Evolutionary conservation across 352 stramenopile genomes (phyloP).

Genomic region (Pythium aquatile): DNA sequence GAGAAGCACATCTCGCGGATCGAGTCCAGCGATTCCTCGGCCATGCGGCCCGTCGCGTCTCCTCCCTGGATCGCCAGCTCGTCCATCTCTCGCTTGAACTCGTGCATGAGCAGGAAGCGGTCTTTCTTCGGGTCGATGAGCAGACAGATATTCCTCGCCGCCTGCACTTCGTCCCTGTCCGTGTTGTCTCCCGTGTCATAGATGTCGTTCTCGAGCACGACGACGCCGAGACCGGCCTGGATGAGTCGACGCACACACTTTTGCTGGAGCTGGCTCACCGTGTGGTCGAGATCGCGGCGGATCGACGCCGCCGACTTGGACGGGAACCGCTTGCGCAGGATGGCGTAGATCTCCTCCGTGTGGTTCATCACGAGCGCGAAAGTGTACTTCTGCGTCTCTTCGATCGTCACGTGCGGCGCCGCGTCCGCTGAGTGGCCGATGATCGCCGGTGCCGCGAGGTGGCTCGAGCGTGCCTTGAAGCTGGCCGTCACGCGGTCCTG

Average conservation of each 20-base stretch:
- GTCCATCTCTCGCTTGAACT: slow-evolving; percentile 88
- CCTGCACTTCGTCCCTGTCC: slow-evolving; percentile 42
- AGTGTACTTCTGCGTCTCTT: slow-evolving; percentile 88
- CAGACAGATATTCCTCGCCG: slow-evolving; percentile 70
- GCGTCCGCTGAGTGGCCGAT: slow-evolving; percentile 26
- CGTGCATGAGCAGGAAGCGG: slow-evolving; percentile 71
- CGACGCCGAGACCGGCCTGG: slow-evolving; percentile 69
- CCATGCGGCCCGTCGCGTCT: slow-evolving; percentile 55
- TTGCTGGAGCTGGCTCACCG: slow-evolving; percentile 73
- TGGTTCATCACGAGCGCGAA: slow-evolving; percentile 86
- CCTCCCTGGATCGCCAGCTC: slow-evolving; percentile 82
- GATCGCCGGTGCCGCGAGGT: slow-evolving; percentile 19
- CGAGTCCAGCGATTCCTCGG: slow-evolving; percentile 76
- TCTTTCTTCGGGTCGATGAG: slow-evolving; percentile 85
- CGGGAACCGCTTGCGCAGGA: slow-evolving; percentile 66
- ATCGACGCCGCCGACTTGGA: slow-evolving; percentile 68
- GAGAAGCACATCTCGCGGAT: slow-evolving; percentile 86
- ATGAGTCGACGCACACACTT: slow-evolving; percentile 81
- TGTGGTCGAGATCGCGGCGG: slow-evolving; percentile 61
- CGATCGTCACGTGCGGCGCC: slow-evolving; percentile 70
- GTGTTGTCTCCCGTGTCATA: slow-evolving; percentile 35
- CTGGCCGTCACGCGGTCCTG: slow-evolving; percentile 25
- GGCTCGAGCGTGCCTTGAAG: slow-evolving; percentile 28
- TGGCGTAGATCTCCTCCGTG: slow-evolving; percentile 71
- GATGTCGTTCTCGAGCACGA: slow-evolving; percentile 75